Evolutionary conservation across 2,329 filamentous ascomycete species (phyloP), one percentile per base, ranked within the genome.

Genomic region (Colletotrichum sojae): DNA sequence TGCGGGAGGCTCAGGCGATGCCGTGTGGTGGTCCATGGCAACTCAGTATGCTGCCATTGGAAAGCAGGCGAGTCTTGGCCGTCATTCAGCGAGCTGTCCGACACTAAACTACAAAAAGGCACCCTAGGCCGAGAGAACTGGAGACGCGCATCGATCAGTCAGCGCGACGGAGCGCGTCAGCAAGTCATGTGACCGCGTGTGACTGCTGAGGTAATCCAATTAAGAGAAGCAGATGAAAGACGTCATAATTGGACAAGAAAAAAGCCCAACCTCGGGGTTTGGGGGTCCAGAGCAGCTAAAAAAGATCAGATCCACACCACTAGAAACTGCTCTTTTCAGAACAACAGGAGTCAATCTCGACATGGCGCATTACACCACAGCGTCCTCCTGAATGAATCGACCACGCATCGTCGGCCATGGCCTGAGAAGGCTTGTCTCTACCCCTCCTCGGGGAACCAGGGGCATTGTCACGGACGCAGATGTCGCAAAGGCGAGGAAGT

Each of bases 401-500:
- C 75, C 78, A 70, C 78, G 75, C 70, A 65, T 77, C 63, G 54
- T 79, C 63, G 75, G 79, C 74, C 76, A 79, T 77, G 78, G 78
- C 77, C 77, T 85, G 64, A 77, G 75, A 71, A 77, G 78, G 78
- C 78, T 82, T 57, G 73, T 73, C 65, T 64, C 64, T 55, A 73
- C 53, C 20, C 73, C 65, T 72, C 73, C 45, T 63, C 72, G 40
- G 53, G 49, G 69, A 18, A 57, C 60, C 5, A 60, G 71, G 18
- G 57, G 71, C 67, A 84, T 86, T 59, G 81, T 83, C 62, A 87
- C 85, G 2, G 83, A 86, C 40, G 80, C 82, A 27, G 87, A 89
- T 48, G 78, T 89, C 56, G 81, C 82, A 45, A 84, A 85, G 66
- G 87, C 88, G 20, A 81, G 86, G 63, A 79, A 80, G 60, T 89